phyloP scores from a whole-genome alignment of 139 green algal species.

The Chlorella vulgaris region DNA sequence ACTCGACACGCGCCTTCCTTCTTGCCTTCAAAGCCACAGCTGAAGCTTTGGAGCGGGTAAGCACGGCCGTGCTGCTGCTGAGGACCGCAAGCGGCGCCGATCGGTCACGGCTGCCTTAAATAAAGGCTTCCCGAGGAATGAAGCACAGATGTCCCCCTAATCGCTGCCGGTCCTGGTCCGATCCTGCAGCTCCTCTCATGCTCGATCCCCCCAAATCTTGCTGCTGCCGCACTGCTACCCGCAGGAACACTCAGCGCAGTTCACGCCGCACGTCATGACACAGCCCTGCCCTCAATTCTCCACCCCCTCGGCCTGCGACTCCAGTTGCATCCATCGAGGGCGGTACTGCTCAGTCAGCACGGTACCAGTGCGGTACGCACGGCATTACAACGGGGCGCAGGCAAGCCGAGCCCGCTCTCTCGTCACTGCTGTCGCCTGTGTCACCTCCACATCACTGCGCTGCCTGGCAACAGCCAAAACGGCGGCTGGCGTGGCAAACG shows the following conservation, averaged over 20 bases:
- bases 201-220: background rate
- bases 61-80: slow-evolving; percentile 20
- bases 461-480: too few relatives aligned
- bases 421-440: too few relatives aligned
- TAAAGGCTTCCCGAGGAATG: too few relatives aligned
- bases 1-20: slow-evolving; percentile 62
- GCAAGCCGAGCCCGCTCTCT: too few relatives aligned
- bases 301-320: slow-evolving; percentile 43
- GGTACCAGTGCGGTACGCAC: background rate
- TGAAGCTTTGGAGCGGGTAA: slow-evolving; percentile 51
- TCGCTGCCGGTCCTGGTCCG: background rate
- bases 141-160: too few relatives aligned
- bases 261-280: slow-evolving; percentile 70
- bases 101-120: too few relatives aligned
- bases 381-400: slow-evolving; percentile 19
- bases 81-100: background rate
- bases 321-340: slow-evolving; percentile 60
- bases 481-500: too few relatives aligned
- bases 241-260: slow-evolving; percentile 1
- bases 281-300: slow-evolving; percentile 51
- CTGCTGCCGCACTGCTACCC: background rate
- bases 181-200: background rate
- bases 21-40: slow-evolving; percentile 51
- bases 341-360: slow-evolving; percentile 30
- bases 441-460: background rate